Base-by-base conservation (phyloP, 176 grass and related monocot species). In the Musa beccarii region DNA sequence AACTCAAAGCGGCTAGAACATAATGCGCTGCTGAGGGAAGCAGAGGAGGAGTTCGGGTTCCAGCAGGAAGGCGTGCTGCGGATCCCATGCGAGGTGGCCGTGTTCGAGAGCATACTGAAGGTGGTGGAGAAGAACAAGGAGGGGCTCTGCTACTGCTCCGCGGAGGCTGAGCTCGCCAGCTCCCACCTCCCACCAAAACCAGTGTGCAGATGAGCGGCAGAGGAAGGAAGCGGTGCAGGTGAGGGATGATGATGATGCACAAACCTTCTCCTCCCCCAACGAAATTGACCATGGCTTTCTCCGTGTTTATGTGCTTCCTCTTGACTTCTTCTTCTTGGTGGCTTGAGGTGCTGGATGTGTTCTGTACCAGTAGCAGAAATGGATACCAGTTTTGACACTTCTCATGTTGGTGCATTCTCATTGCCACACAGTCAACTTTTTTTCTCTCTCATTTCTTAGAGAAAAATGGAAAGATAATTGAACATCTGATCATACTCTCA, bases 31-130 rank as follows among this genome's bases (percentile, higher is more conserved):
- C 74, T 76, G 25, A 62, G 22, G 26, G 74, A 76, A 29, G 74
- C 74, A 2, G 74, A 76, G 56, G 74, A 76, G 29, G 74, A 76
- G 74, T 76, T 76, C 19, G 74, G 74, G 74, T 76, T 76, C 56
- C 56, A 62, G 56, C 74, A 76, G 55, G 74, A 76, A 29, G 74
- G 74, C 34, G 74, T 62, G 56, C 74, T 76, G 55, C 55, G 74
- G 56, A 62, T 76, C 74, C 74, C 74, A 15, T 76, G 74, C 16
- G 74, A 76, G 74, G 74, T 76, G 26, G 20, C 26, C 13, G 53
- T 76, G 26, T 76, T 76, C 29, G 56, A 76, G 74, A 28, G 74
- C 24, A 62, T 62, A 43, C 56, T 76, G 55, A 49, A 50, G 55
- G 74, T 62, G 56, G 74, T 76, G 74, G 55, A 51, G 56, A 63